phyloP scores from a whole-genome alignment of 2,329 filamentous ascomycete genomes.

The Venturia carpophila region DNA sequence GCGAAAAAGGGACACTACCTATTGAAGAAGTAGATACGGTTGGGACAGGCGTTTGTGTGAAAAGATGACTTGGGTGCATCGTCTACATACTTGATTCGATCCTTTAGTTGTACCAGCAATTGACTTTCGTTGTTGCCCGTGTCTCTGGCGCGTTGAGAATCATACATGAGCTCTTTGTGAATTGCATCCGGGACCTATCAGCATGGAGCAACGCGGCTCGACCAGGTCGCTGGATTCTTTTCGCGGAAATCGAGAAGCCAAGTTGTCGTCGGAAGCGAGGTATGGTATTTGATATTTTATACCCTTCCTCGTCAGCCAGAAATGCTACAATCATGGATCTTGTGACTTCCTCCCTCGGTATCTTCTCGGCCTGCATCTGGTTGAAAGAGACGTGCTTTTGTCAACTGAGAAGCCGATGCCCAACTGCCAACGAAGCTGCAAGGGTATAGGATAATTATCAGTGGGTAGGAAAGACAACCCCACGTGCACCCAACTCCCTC shows the following conservation, averaged over 20 bases:
- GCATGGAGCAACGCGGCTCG: too few relatives aligned
- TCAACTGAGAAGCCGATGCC: neutral
- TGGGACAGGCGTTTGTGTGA: neutral
- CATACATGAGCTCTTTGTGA: too few relatives aligned
- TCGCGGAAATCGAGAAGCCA: too few relatives aligned
- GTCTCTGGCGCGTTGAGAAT: too few relatives aligned
- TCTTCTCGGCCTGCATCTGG: too few relatives aligned
- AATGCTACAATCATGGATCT: too few relatives aligned
- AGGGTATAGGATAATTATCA: conserved; percentile 8
- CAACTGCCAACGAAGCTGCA: neutral
- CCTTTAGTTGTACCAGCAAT: neutral
- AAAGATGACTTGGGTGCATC: neutral
- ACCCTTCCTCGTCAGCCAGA: too few relatives aligned
- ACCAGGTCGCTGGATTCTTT: too few relatives aligned
- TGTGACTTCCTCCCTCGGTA: too few relatives aligned
- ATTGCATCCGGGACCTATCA: too few relatives aligned
- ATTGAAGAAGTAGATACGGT: neutral
- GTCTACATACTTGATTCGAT: neutral
- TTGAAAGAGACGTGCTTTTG: neutral
- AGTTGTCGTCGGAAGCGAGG: too few relatives aligned
- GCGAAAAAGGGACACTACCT: conserved; percentile 6
- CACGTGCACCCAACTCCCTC: neutral
- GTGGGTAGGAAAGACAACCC: neutral
- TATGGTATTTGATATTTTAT: too few relatives aligned
- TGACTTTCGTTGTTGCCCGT: neutral